These are phyloP conservation scores for Myriosclerotinia curreyana DNA, from an alignment of 2,329 filamentous ascomycete species.

Conservation along the genomic window DNA sequence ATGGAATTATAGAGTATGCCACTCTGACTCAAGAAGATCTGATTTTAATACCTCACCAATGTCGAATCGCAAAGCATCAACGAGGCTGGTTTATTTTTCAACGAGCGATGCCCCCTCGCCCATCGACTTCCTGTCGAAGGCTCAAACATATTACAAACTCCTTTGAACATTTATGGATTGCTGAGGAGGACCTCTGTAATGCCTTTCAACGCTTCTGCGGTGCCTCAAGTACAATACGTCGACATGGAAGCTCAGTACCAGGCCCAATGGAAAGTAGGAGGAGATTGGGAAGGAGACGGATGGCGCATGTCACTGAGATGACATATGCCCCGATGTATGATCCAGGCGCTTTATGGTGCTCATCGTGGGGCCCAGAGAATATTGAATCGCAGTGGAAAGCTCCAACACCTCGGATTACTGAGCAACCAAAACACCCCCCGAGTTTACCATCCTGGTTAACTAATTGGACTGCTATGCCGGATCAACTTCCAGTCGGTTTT, in stretches of 20 bases:
- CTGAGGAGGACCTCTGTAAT: constrained; percentile 52
- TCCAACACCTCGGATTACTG: constrained; percentile 29
- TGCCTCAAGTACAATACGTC: constrained; percentile 35
- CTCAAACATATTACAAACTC: constrained; percentile 44
- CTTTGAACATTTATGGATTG: constrained; percentile 54
- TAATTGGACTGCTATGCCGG: constrained; percentile 23
- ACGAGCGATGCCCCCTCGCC: constrained; percentile 46
- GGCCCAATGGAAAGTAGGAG: constrained; percentile 39
- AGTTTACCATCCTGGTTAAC: constrained; percentile 31
- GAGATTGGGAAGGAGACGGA: constrained; percentile 38
- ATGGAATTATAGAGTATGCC: constrained; percentile 3
- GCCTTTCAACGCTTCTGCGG: constrained; percentile 49
- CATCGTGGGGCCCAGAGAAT: constrained; percentile 31
- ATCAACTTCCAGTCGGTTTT: neutral
- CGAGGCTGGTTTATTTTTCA: constrained; percentile 22
- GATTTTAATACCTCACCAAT: constrained; percentile 17
- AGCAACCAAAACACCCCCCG: constrained; percentile 1
- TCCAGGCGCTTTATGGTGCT: constrained; percentile 28
- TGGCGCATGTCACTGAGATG: constrained; percentile 35
- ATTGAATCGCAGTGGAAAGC: constrained; percentile 38
- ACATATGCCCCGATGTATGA: constrained; percentile 25
- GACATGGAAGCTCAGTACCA: constrained; percentile 40
- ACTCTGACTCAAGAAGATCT: neutral
- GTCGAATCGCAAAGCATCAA: constrained; percentile 17
- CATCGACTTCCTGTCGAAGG: constrained; percentile 50